A percentile compares a stretch with the other conserved stretches of the same genome.
phyloP scores from a whole-genome alignment of 106 monocot genomes.

The Dioscorea zingiberensis region DNA sequence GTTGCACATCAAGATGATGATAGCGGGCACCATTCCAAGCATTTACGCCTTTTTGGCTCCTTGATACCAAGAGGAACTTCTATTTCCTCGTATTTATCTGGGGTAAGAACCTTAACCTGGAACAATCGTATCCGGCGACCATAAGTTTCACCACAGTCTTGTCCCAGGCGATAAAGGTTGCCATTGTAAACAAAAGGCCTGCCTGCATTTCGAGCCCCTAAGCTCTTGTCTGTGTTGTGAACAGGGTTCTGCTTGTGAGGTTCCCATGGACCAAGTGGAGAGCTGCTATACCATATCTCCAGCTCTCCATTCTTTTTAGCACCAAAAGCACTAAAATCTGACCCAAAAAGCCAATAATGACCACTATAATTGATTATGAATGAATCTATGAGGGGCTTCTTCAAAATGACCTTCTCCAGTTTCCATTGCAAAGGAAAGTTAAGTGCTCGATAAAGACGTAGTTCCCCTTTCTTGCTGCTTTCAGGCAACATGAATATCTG shows the following conservation, averaged over 20 bases:
- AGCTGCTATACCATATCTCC: conserved; percentile 76
- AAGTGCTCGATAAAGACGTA: conserved; percentile 69
- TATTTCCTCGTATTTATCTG: conserved; percentile 57
- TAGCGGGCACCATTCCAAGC: conserved; percentile 80
- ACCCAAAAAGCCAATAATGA: conserved; percentile 77
- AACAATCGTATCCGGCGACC: conserved; percentile 55
- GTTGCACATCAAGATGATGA: conserved; percentile 83
- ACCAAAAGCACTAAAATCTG: conserved; percentile 63
- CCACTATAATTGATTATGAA: conserved; percentile 50
- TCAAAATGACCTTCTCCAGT: conserved; percentile 67
- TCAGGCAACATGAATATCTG: conserved; percentile 93
- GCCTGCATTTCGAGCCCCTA: conserved; percentile 87
- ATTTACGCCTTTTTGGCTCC: conserved; percentile 62
- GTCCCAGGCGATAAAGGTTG: conserved; percentile 61
- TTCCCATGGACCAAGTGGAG: conserved; percentile 71
- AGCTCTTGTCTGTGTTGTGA: conserved; percentile 43
- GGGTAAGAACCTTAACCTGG: conserved; percentile 53
- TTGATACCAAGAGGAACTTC: conserved; percentile 64
- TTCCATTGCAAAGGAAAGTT: conserved; percentile 76
- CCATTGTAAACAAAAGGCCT: conserved; percentile 70
- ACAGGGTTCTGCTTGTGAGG: conserved; percentile 71
- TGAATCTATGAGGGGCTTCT: conserved; percentile 80
- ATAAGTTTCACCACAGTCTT: conserved; percentile 74
- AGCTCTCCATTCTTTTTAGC: conserved; percentile 72
- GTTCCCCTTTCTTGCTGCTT: conserved; percentile 77